These are phyloP conservation scores for Chrysoporthe deuterocubensis DNA, from an alignment of 2,329 filamentous ascomycete genomes.

Conservation along the genomic window DNA sequence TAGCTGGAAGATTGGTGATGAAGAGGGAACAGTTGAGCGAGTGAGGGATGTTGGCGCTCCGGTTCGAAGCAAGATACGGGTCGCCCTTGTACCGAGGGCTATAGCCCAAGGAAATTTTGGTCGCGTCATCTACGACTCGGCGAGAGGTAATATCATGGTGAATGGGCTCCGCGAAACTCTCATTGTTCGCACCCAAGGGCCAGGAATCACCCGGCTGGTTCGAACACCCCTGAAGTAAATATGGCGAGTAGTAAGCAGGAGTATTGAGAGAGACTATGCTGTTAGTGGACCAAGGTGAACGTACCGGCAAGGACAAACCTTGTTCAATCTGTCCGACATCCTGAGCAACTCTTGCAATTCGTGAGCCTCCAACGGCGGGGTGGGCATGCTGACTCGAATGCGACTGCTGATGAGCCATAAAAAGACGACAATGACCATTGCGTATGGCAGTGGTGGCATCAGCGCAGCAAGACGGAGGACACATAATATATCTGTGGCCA, in stretches of 20 bases:
- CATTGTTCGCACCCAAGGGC: neutral
- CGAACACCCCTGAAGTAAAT: neutral
- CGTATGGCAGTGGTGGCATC: neutral
- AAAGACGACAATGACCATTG: neutral
- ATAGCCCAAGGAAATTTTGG: conserved; percentile 32
- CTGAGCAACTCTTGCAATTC: neutral
- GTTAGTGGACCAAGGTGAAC: neutral
- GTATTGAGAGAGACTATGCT: too few relatives aligned
- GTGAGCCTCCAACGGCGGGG: neutral
- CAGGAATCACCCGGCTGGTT: neutral
- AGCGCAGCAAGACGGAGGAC: neutral
- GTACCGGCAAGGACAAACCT: neutral
- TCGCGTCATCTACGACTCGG: neutral
- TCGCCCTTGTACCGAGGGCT: conserved; percentile 47
- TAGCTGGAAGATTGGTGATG: conserved; percentile 54
- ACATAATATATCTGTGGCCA: neutral
- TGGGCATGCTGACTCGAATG: neutral
- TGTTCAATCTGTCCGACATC: neutral
- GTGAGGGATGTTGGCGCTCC: conserved; percentile 44
- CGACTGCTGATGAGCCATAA: neutral
- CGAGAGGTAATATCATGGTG: neutral
- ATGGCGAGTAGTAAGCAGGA: neutral
- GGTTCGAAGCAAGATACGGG: conserved; percentile 41
- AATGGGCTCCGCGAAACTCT: neutral
- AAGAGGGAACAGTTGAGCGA: conserved; percentile 55